These are phyloP conservation scores for Microdochium nivale DNA, from an alignment of 2,329 filamentous ascomycete genomes.

Conservation along the genomic window DNA sequence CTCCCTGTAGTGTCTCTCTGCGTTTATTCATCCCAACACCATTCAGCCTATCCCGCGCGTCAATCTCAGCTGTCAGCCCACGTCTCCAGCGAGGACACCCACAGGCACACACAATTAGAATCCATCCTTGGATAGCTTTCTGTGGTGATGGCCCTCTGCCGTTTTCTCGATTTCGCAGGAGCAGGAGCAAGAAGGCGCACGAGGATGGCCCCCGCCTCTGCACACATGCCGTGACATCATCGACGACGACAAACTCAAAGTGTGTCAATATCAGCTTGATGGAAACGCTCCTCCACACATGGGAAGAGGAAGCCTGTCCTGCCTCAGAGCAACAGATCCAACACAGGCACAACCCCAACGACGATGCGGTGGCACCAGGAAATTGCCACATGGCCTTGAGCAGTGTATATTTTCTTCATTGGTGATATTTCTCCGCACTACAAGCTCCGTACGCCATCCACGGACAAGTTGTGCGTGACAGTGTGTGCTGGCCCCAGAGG, in stretches of 20 bases:
- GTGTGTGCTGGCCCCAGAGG: not conserved
- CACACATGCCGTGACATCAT: too few relatives aligned
- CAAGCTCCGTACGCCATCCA: not conserved
- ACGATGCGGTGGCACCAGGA: not conserved
- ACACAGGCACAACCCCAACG: too few relatives aligned
- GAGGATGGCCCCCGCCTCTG: too few relatives aligned
- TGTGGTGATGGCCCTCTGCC: too few relatives aligned
- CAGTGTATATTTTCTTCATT: not conserved
- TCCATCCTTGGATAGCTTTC: too few relatives aligned
- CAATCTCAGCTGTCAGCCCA: not conserved
- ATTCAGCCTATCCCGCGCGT: not conserved
- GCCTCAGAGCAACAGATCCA: not conserved
- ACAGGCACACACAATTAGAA: too few relatives aligned
- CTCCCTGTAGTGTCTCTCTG: too few relatives aligned
- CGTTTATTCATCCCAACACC: not conserved
- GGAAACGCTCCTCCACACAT: not conserved
- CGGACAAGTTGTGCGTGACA: not conserved
- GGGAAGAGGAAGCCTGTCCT: not conserved
- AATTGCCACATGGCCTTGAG: not conserved
- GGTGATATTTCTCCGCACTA: not conserved
- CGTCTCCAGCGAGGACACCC: too few relatives aligned
- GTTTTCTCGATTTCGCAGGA: too few relatives aligned
- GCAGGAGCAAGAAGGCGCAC: too few relatives aligned
- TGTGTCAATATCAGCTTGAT: too few relatives aligned
- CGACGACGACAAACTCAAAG: too few relatives aligned